phyloP scores from a whole-genome alignment of 139 green algal genomes.

The Haematococcus lacustris region DNA sequence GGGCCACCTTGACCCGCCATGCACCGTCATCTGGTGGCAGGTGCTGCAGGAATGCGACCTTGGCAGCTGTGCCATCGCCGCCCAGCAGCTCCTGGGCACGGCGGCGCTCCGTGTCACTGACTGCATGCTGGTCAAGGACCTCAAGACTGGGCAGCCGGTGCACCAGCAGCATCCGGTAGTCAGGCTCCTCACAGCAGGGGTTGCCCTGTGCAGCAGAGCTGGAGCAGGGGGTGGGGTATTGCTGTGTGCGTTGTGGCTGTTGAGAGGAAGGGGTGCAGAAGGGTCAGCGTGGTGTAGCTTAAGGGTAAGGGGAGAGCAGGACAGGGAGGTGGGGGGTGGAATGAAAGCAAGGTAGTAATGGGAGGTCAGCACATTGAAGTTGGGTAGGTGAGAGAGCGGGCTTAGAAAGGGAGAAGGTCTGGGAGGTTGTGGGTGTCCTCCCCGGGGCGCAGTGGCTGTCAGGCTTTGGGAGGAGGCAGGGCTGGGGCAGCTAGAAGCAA shows the following conservation, averaged over 20 bases:
- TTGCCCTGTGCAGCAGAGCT: slow-evolving; percentile 33
- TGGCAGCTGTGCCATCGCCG: slow-evolving; percentile 6
- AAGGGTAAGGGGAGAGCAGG: too few species aligned
- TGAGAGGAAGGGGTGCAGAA: too few species aligned
- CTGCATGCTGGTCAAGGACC: slow-evolving; percentile 45
- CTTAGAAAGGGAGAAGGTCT: too few species aligned
- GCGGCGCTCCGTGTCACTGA: slow-evolving; percentile 29
- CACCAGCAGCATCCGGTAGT: slow-evolving; percentile 50
- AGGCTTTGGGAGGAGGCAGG: too few species aligned
- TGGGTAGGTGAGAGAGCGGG: too few species aligned
- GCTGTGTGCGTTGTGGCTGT: not conserved
- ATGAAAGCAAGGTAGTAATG: not conserved
- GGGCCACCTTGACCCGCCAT: slow-evolving; percentile 15
- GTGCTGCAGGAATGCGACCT: slow-evolving; percentile 35
- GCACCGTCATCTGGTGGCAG: slow-evolving; percentile 16
- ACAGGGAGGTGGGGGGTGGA: not conserved
- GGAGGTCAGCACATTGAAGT: too few species aligned
- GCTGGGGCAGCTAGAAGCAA: too few species aligned
- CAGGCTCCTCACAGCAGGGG: slow-evolving; percentile 52
- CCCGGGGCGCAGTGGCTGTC: too few species aligned
- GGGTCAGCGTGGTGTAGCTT: too few species aligned
- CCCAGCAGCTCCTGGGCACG: slow-evolving; percentile 27
- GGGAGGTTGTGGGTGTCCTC: too few species aligned
- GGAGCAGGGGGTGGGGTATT: not conserved
- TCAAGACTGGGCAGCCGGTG: slow-evolving; percentile 37